Base-by-base conservation (phyloP, 352 stramenopile genomes). In the Globisporangium iwayamae region DNA sequence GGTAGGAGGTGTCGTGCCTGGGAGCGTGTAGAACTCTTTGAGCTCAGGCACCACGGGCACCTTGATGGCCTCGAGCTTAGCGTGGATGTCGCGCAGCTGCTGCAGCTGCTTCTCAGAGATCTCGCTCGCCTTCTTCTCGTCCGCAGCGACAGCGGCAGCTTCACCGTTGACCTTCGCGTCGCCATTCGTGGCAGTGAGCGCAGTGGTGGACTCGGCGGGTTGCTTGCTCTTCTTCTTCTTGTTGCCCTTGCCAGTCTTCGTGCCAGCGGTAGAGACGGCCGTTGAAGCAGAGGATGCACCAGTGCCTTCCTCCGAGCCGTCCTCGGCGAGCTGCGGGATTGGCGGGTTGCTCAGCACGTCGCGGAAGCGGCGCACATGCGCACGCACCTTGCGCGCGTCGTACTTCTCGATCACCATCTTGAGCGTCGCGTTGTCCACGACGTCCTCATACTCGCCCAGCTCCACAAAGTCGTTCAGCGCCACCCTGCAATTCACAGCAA, bases 341-440 rank as follows among this genome's bases (percentile, higher is more conserved):
- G 87, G 86, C 52, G 88, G 88, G 71, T 94, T 96, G 63, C 73
- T 69, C 60, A 93, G 67, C 54, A 93, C 75, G 41, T 96, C 86
- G 43, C 88, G 88, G 63, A 96, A 87, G 60, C 87, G 86, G 50
- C 85, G 84, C 68, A 96, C 83, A 36, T 96, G 88, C 18, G 71
- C 71, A 48, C 86, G 86, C 60, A 85, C 88, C 62, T 95, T 96
- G 66, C 87, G 83, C 4, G 87, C 80, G 66, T 94, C 85, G 64
- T 95, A 96, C 67, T 90, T 93, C 30, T 96, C 88, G 54, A 93
- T 79, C 60, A 93, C 79, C 79, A 96, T 95, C 52, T 81, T 79
- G 56, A 94, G 67, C 60, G 76, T 87, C 14, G 60, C 72, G 48
- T 76, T 78, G 52, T 96, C 79, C n/a, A 62, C 67, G 38, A 93